Base-by-base conservation (phyloP, 2,329 filamentous ascomycete species). In the Sphaerostilbella broomeana region DNA sequence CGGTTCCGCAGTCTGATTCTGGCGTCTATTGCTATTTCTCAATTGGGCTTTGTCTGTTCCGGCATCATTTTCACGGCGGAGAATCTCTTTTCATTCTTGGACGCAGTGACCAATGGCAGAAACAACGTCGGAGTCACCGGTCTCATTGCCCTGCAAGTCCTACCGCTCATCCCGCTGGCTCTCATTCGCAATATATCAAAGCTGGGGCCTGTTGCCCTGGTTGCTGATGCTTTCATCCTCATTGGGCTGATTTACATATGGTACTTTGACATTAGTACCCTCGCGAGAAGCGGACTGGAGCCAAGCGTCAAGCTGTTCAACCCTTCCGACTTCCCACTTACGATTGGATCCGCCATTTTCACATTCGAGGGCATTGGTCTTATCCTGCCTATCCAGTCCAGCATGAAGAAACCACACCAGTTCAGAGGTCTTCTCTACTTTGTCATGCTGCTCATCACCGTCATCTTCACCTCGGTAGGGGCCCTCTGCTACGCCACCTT, bases 351-450 rank as follows among this genome's bases (percentile, higher is more conserved):
- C 2, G 77, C 81, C 25, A 86, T 87, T 53, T 87, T 86, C 62
- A 86, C 83, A 0, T 87, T 86, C 50, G 83, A 87, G 56, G 83
- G 83, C 33, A 86, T 87, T 32, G 83, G 83, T 1, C 73, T 87
- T 17, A 85, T 87, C 47, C 65, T 87, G 7, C 83, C 83, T 0
- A 87, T 87, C 38, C 81, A 86, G 55, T 82, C 80, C 7, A 82
- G 78, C 41, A 87, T 87, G 83, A 75, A 75, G 51, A 67, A 79
- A 42, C 83, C 83, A 0, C 67, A 84, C 46, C 70, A 78, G 13
- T 87, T 87, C 51, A 71, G 75, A 49, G 67, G 67, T 41, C 69
- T 87, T 3, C 73, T 87, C 2, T 81, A 70, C 44, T 49, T 75
- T 10, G 77, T 87, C 59, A 86, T 87, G 82, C 54, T 79, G 44